Evolutionary conservation across 768 basidiomycete species (phyloP), one percentile per base, ranked within the genome.

Genomic region (Xerocomus potaroensis): DNA sequence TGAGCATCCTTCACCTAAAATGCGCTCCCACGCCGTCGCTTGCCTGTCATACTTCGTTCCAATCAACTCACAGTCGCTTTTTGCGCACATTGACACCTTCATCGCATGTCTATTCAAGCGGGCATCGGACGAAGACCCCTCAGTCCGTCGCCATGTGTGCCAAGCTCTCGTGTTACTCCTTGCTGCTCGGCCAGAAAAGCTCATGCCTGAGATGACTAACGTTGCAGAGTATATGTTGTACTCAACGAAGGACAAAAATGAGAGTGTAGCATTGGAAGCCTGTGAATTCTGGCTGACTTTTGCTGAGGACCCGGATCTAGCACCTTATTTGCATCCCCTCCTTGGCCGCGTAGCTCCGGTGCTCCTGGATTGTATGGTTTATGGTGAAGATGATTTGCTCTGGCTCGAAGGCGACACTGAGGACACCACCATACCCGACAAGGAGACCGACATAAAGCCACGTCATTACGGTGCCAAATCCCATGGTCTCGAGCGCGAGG

Each of bases 211-310:
- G 65, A 90, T 99, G 79, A 65, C 73, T 19, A 92, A 91, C 56
- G 96, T 99, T 33, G 93, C 95, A 22, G 92, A 96, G 65, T 99
- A 96, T 68, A 98, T 99, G 91, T 77, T 98, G 31, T 98, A 93
- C 71, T 95, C 92, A 22, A 97, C 92, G 12, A 93, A 94, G 69
- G 94, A 97, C 74, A 88, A 89, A 70, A 92, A 97, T 65, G 94
- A 97, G 69, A 87, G 85, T 51, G 95, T 92, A 43, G 93, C 95
- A 3, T 76, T 99, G 40, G 96, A 99, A 71, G 96, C 96, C 19
- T 96, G 94, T 76, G 96, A 99, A 75, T 99, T 99, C 68, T 99
- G 96, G 96, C 76, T 99, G 50, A 96, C 94, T 1, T 98, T 99
- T 61, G 94, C 96, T 14, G 96, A 99, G 65, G 92, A 97, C 56